Conservation (phyloP, 495 filamentous ascomycete genomes). For the Talaromyces adpressus region DNA sequence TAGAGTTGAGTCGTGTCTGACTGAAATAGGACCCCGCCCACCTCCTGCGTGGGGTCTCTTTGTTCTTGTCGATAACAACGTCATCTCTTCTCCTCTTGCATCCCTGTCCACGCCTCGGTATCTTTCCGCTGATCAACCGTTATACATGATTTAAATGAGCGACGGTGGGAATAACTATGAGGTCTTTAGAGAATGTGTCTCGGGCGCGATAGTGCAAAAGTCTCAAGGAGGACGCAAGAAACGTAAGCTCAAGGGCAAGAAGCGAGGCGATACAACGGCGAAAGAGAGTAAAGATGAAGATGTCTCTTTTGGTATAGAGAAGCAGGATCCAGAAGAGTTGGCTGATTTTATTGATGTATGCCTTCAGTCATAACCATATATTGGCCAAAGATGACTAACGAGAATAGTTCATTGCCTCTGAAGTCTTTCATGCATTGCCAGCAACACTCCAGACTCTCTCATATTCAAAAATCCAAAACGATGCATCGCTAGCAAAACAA, state of each 20-base stretch:
- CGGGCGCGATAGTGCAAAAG: constrained; percentile 48
- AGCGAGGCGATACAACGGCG: constrained; percentile 24
- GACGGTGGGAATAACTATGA: constrained; percentile 50
- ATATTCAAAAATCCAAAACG: constrained; percentile 47
- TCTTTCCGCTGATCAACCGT: not conserved
- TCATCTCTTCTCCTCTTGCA: not conserved
- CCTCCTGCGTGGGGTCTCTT: not conserved
- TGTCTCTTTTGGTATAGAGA: constrained; percentile 11
- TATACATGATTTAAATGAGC: constrained; percentile 15
- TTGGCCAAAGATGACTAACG: not conserved
- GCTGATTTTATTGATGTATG: constrained; percentile 64
- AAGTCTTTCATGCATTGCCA: constrained; percentile 62
- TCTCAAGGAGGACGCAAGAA: constrained; percentile 34
- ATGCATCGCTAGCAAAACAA: constrained; percentile 35
- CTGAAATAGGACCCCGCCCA: not conserved
- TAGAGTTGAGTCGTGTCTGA: not conserved
- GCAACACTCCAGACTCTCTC: constrained; percentile 49
- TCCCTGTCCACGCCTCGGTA: not conserved
- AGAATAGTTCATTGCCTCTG: constrained; percentile 59
- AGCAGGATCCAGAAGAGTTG: constrained; percentile 55
- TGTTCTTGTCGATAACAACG: not conserved
- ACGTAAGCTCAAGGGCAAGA: constrained; percentile 25
- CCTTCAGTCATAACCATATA: not conserved
- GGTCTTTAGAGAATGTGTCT: constrained; percentile 63
- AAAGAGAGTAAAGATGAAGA: constrained; percentile 21